Evolutionary conservation across 495 filamentous ascomycete species (phyloP), one percentile per base, ranked within the genome.

Genomic region (Hypoxylon intermedium): DNA sequence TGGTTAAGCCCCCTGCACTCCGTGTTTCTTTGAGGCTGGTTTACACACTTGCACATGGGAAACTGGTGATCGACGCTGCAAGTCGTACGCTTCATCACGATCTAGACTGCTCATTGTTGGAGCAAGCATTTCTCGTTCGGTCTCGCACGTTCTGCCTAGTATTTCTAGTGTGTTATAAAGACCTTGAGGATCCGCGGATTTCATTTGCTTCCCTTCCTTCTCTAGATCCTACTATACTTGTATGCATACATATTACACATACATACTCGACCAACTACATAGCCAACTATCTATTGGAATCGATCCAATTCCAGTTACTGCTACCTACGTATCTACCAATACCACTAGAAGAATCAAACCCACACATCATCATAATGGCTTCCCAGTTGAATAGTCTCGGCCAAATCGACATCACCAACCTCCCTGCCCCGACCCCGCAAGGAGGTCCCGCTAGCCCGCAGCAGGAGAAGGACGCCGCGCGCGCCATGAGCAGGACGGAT

Each of bases 401-500:
- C 16, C 28, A 16, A 26, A 33, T 63, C 38, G 37, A 68, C 51
- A 51, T 56, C 30, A 12, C 65, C 38, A 41, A 60, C 24, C 36
- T 64, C 0, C 54, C 65, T 33, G 33, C 45, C 12, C 15, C 48
- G n/a, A 30, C 56, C 41, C 56, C 44, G 9, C 15, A 37, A 0
- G 58, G n/a, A n/a, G 33, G 36, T 6, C 36, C 60, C 4, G 45
- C 46, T 5, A 63, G 54, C 45, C 68, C 68, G 6, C 63, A 63
- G 30, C 63, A 64, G 15, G 61, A 67, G 1, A 70, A 60, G 15
- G 71, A 74, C 13, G 68, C 71, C 19, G 44, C 57, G 16, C 65
- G 70, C 16, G 76, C 76, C 56, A 78, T 78, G 68, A 55, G 45
- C 31, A 47, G 38, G 44, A 76, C 74, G 0, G 53, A 47, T 5